phyloP scores from a whole-genome alignment of 495 filamentous ascomycete genomes.

The Penicillium alfredii region DNA sequence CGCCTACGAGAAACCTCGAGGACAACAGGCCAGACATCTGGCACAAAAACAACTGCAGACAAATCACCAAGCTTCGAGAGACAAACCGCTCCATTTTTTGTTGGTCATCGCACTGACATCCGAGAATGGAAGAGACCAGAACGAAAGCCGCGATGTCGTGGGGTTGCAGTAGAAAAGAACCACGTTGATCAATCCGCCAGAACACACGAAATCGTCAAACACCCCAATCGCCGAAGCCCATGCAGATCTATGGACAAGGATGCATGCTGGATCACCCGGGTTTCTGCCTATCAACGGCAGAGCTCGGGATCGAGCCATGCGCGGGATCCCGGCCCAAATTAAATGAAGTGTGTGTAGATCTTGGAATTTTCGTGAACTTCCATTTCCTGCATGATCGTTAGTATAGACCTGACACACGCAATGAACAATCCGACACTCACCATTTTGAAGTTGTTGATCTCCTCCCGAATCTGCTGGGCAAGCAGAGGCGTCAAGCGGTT shows the following conservation, averaged over 20 bases:
- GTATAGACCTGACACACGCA: constrained; percentile 7
- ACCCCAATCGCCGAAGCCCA: constrained; percentile 23
- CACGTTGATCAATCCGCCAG: neutral
- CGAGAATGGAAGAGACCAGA: constrained; percentile 1
- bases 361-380: constrained; percentile 98
- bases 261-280: constrained; percentile 11
- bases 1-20: constrained; percentile 8
- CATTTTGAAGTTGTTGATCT: constrained; percentile 99
- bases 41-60: neutral
- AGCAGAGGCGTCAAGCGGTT: constrained; percentile 95
- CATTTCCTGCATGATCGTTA: constrained; percentile 76
- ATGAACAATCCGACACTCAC: too few species aligned
- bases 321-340: constrained; percentile 27
- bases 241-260: constrained; percentile 30
- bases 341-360: constrained; percentile 99
- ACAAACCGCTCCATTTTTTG: constrained; percentile 13
- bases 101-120: constrained; percentile 7
- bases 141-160: constrained; percentile 4
- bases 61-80: constrained; percentile 9
- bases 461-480: constrained; percentile 98
- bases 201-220: constrained; percentile 13
- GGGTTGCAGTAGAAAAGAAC: neutral
- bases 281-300: too few species aligned
- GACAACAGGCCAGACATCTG: constrained; percentile 2
- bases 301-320: constrained; percentile 10